Conservation (phyloP, 805 yeast genomes). For the Suhomyces sp. region DNA sequence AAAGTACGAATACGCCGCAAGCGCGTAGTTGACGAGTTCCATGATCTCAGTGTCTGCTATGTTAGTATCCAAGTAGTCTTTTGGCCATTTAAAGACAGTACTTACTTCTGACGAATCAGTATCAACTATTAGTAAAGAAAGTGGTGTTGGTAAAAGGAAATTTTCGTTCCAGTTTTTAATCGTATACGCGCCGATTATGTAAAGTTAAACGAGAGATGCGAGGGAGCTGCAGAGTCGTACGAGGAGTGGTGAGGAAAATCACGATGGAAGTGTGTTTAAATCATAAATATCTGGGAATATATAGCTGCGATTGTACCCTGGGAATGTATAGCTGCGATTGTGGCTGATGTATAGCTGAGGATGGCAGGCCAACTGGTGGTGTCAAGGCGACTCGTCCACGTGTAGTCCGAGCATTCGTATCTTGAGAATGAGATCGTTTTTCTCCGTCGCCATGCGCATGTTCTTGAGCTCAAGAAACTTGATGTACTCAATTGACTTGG, state of each 20-base stretch:
- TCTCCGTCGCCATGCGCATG: constrained; percentile 47
- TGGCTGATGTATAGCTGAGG: too few relatives aligned
- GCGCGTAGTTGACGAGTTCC: constrained; percentile 22
- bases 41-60: constrained; percentile 5
- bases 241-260: neutral
- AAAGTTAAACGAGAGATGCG: neutral
- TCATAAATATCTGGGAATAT: neutral
- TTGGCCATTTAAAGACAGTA: neutral
- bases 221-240: neutral
- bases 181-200: constrained; percentile 1
- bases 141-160: neutral
- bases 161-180: neutral
- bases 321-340: too few relatives aligned
- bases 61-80: neutral
- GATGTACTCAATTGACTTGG: constrained; percentile 80
- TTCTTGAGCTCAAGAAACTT: constrained; percentile 66
- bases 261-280: neutral
- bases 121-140: neutral
- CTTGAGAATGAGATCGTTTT: constrained; percentile 42
- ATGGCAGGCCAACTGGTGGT: neutral
- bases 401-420: constrained; percentile 35
- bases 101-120: neutral
- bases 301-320: too few relatives aligned
- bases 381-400: constrained; percentile 5
- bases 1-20: constrained; percentile 16